Evolutionary conservation across 2,329 filamentous ascomycete species (phyloP), one percentile per base, ranked within the genome.

Genomic region (Calonectria leucothoes): DNA sequence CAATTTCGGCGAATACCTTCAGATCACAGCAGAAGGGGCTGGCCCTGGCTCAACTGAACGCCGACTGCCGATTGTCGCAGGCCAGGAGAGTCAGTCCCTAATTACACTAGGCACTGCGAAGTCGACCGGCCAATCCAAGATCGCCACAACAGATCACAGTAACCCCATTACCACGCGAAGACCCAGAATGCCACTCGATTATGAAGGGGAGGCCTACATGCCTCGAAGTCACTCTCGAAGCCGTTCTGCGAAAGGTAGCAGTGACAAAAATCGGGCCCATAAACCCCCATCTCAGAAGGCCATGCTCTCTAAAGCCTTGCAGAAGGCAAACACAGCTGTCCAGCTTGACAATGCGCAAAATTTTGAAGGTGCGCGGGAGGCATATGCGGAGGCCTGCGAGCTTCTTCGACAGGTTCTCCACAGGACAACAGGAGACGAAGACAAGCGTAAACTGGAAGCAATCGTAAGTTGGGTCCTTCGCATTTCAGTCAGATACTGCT

Each of bases 301-400:
- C 14, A 98, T 98, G 96, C 89, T 99, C 42, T 98, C 96, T n/a
- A 94, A 94, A 79, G 97, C 97, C 0, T 87, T 99, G 69, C 94
- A 98, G 82, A 98, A 98, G 85, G 97, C 97, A 64, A 98, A 99
- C 82, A 96, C 95, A 15, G 97, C 97, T 27, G 97, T 99, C 31
- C 91, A 98, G 77, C 90, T 99, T 49, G 97, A 99, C 85, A 98
- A 98, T 89, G 95, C 95, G 17, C 94, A 97, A 81, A 98, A 98
- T 81, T 96, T 97, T 75, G 94, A 96, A 82, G 95, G 95, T 49
- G 97, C 97, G 23, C 93, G 97, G 82, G 92, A 95, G 80, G 95
- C 96, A 17, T 99, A 99, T 82, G 89, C 91, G 14, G 97, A 99
- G 85, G 97, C 97, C 5, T 99, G 97, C 82, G 91, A 93, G 69